Evolutionary conservation across 2,329 filamentous ascomycete genomes (phyloP), one percentile per base, ranked within the genome.

Genomic region (Pseudocercospora cruenta): DNA sequence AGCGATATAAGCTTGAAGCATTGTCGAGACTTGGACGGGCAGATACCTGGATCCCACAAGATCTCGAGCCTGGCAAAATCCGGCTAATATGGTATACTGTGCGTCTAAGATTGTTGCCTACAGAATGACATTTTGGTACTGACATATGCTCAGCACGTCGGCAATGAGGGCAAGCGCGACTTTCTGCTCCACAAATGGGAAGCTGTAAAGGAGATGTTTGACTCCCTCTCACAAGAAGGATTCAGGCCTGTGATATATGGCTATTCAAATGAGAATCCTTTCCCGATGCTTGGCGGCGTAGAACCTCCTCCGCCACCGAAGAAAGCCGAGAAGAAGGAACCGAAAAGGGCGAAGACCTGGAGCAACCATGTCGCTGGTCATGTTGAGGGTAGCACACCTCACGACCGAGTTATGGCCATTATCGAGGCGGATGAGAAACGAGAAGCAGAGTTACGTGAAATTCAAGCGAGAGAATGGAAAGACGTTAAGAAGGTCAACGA

Each of bases 191-290:
- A 72, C 60, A 68, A 72, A 57, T 70, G 69, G 58, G 68, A 69
- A 54, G 70, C 73, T 0, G 76, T 77, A 9, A 73, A 74, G 55
- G 74, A 76, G 16, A 76, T 76, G 74, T 76, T 75, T 65, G 73
- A 77, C 61, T 71, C 69, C 4, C 73, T 77, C 8, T 71, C 72
- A 22, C 64, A 66, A 21, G 65, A 72, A 62, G 75, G 75, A 16
- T 76, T 75, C 66, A 70, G 76, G 9, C 76, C 76, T 5, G 72
- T 76, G 69, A 67, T 77, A 9, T 58, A 75, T 16, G 76, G 76
- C 55, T 77, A 71, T 66, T 71, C 69, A 1, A 72, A 69, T 28
- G 76, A 77, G 65, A 77, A 77, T 63, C 76, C 76, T 0, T 77
- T 75, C 51, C 76, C 75, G 3, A 75, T 75, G 74, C 72, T 77